Evolutionary conservation across 2,329 filamentous ascomycete genomes (phyloP).

Genomic region (Amauroascus verrucosus): DNA sequence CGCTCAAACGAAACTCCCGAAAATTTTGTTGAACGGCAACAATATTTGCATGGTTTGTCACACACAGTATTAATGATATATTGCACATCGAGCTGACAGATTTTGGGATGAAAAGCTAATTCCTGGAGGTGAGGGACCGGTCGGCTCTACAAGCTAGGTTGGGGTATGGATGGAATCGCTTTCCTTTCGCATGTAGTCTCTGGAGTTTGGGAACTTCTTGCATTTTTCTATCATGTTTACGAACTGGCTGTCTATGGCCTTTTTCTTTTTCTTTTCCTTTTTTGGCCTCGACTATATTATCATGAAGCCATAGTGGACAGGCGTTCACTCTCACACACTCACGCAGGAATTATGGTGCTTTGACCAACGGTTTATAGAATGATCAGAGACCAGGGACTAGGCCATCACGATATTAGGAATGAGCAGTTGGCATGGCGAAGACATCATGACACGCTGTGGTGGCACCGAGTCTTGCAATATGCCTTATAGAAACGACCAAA

Average conservation of each 20-base stretch:
- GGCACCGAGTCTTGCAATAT: no score
- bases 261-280: not conserved
- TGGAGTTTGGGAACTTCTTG: constrained; percentile 4
- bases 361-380: no score
- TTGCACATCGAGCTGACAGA: not conserved
- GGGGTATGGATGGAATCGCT: not conserved
- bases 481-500: no score
- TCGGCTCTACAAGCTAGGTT: constrained; percentile 12
- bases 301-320: no score
- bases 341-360: no score
- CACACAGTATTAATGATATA: not conserved
- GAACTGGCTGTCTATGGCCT: not conserved
- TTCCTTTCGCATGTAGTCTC: not conserved
- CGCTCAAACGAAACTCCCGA: constrained; percentile 75
- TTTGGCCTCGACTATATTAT: no score
- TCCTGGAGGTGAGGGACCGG: constrained; percentile 64
- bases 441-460: no score
- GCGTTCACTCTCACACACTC: no score
- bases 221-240: constrained; percentile 1
- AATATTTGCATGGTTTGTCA: constrained; percentile 95
- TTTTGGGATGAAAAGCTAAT: constrained; percentile 51
- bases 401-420: no score
- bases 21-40: constrained; percentile 94
- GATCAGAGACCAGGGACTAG: no score
- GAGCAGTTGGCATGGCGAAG: no score